phyloP scores from a whole-genome alignment of 2,329 filamentous ascomycete genomes.

The Calonectria fujianensis region DNA sequence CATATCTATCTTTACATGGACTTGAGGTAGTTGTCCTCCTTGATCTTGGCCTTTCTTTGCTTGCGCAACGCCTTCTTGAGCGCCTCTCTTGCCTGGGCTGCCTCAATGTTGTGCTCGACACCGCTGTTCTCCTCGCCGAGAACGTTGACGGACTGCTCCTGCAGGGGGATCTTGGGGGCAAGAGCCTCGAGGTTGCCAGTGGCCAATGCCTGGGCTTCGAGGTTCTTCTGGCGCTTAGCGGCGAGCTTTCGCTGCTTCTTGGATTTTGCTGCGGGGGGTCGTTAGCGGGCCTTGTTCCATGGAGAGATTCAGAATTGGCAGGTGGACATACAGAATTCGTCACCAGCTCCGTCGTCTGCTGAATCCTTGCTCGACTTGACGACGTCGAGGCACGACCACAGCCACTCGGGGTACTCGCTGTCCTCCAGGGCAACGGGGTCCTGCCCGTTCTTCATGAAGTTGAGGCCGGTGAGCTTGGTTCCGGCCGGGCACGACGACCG shows the following conservation, averaged over 20 bases:
- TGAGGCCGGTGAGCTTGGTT: conserved; percentile 82
- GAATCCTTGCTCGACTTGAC: conserved; percentile 71
- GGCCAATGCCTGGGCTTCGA: conserved; percentile 76
- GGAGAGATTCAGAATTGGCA: not conserved
- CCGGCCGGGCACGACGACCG: conserved; percentile 78
- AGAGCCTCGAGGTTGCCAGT: conserved; percentile 80
- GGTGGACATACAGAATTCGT: conserved; percentile 84
- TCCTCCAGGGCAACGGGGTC: conserved; percentile 86
- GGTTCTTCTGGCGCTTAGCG: conserved; percentile 75
- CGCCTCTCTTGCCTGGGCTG: conserved; percentile 73
- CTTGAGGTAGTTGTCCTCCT: conserved; percentile 91
- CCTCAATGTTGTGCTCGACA: conserved; percentile 67
- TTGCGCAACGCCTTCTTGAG: conserved; percentile 83
- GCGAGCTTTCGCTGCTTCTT: conserved; percentile 86
- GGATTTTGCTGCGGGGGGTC: conserved; percentile 79
- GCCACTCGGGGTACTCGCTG: conserved; percentile 85
- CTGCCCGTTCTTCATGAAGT: conserved; percentile 83
- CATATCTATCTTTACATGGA: conserved; percentile 74
- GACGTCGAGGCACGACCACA: conserved; percentile 83
- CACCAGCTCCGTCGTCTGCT: conserved; percentile 75
- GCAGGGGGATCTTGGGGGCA: conserved; percentile 82
- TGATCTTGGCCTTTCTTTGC: conserved; percentile 85
- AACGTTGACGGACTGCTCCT: conserved; percentile 86
- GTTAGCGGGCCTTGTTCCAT: conserved; percentile 42
- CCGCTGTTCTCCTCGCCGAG: conserved; percentile 69